Conservation (phyloP, 2,329 filamentous ascomycete species). For the Colletotrichum sp. region DNA sequence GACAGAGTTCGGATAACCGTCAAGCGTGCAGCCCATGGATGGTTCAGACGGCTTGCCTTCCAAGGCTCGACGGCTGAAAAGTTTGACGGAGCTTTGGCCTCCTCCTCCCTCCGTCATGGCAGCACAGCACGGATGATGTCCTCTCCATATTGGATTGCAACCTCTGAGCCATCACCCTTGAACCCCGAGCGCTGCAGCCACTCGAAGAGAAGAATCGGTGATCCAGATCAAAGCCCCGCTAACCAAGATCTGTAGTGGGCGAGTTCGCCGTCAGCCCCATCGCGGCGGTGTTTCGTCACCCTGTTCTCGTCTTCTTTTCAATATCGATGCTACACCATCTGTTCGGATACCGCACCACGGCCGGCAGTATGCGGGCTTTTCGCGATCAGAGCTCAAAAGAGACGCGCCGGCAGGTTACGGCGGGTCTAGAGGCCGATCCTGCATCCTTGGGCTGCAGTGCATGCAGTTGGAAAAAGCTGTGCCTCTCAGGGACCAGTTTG, state of each 20-base stretch:
- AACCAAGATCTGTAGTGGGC: slow-evolving; percentile 18
- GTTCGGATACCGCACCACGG: neutral
- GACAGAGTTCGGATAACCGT: neutral
- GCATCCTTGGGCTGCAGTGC: neutral
- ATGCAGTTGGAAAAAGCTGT: neutral
- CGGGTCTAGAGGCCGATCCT: neutral
- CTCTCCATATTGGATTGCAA: neutral
- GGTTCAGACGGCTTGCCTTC: neutral
- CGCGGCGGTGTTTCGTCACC: slow-evolving; percentile 6
- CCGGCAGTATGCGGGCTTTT: neutral
- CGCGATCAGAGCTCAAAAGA: slow-evolving; percentile 6
- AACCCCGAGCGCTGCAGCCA: neutral
- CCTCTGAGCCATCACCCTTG: neutral
- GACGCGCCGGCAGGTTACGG: neutral
- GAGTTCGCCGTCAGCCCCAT: slow-evolving; percentile 11
- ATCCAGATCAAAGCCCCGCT: slow-evolving; percentile 19
- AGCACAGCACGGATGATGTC: slow-evolving; percentile 14
- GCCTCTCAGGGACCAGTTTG: neutral
- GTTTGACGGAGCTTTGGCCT: neutral
- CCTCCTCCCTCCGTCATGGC: neutral
- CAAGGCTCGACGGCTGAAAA: neutral
- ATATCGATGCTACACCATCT: slow-evolving; percentile 4
- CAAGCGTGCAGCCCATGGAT: neutral
- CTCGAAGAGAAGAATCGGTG: neutral
- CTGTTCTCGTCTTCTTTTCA: slow-evolving; percentile 2